A percentile compares a stretch with the other conserved stretches of the same genome.
Conservation (phyloP, 2,329 filamentous ascomycete genomes). For the Dactylella cylindrospora region DNA sequence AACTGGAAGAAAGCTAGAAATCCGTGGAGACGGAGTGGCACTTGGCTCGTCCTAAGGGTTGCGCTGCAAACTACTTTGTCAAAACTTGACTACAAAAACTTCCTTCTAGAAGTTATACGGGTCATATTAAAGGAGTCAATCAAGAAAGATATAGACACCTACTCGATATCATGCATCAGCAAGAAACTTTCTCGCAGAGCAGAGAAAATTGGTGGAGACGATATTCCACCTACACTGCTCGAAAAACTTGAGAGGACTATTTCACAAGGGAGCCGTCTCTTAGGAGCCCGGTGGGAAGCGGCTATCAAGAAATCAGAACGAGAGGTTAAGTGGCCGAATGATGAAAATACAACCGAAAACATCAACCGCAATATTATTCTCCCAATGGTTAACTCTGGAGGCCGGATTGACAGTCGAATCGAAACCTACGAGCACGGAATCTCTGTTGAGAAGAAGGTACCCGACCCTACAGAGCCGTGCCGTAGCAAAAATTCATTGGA, state of each 20-base stretch:
- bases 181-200: conserved; percentile 52
- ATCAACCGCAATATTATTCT: not conserved
- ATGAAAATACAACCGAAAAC: not conserved
- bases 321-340: not conserved
- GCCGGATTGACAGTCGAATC: conserved; percentile 6
- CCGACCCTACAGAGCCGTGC: not conserved
- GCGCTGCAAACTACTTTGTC: conserved; percentile 53
- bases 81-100: conserved; percentile 10
- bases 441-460: not conserved
- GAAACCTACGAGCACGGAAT: not conserved
- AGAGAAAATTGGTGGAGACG: conserved; percentile 54
- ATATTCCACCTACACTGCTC: conserved; percentile 52
- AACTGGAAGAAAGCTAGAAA: conserved; percentile 50
- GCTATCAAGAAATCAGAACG: not conserved
- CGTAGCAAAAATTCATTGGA: not conserved
- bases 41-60: conserved; percentile 62
- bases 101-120: conserved; percentile 51
- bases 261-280: not conserved
- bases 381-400: not conserved
- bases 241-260: not conserved
- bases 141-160: conserved; percentile 45
- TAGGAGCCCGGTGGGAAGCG: conserved; percentile 3
- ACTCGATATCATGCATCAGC: conserved; percentile 10
- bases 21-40: conserved; percentile 57
- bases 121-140: conserved; percentile 50